Base-by-base conservation (phyloP, 257 asterid genomes). In the Lavandula angustifolia region DNA sequence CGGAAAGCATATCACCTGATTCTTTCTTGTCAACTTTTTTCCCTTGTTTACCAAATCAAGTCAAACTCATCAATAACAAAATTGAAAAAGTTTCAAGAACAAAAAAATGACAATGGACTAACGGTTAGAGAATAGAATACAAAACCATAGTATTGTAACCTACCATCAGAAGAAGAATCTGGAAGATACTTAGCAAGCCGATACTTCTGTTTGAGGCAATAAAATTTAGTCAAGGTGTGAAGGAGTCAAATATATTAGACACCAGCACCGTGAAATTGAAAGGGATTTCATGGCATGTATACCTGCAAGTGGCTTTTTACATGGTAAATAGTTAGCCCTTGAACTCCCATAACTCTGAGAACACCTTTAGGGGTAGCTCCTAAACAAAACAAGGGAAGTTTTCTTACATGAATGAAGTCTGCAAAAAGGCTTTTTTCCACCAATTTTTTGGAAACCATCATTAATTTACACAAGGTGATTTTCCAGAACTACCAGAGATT, bases 331-430 rank as follows among this genome's bases (percentile, higher is more conserved):
- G 97, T 92, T 55, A 92, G 83, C 70, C 94, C 94, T 82, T 89
- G 97, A 71, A 92, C 96, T 62, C 99, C 99, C 99, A 92, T 92
- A 55, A 89, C 95, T 73, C 99, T 74, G 41, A 92, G 97, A 63
- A 92, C 99, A 68, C 99, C 99, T 76, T 92, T 92, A 13, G 99
- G 99, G 49, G 99, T 92, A 68, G 99, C 99, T 76, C 99, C 99
- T 89, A 83, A 68, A 37, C n/a, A 59, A 65, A 47, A 44, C 47
- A 59, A 65, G 61, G 71, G 41, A 71, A 37, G 46, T 47, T 66
- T 53, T 18, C 12, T 53, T n/a, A n/a, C 53, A 65, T 17, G 32
- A 53, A 31, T 35, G 62, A 64, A 64, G 62, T 62, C 40, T 17
- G 64, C 16, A 33, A 22, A 22, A 27, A 40, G 50, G 64, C 17